Percentiles rank a stretch among this genome's conserved stretches.
phyloP scores from a whole-genome alignment of 2,329 filamentous ascomycete genomes.

The Trichoderma asperellum region DNA sequence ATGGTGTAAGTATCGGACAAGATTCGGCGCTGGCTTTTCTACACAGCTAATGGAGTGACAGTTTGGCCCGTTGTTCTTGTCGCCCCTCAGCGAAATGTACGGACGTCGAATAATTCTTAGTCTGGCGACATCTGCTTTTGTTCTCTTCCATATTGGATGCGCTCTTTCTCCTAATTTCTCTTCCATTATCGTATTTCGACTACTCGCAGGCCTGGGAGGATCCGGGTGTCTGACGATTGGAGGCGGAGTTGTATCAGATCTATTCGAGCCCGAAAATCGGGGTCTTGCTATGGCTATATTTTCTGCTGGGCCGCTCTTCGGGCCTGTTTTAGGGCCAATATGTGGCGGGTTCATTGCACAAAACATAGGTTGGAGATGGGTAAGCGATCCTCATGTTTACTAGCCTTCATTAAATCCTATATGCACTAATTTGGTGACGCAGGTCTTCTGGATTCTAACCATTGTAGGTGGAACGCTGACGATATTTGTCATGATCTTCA shows the following conservation, averaged over 20 bases:
- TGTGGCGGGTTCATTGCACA: conserved; percentile 55
- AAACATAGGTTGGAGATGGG: conserved; percentile 57
- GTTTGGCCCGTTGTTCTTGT: conserved; percentile 58
- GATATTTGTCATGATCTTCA: conserved; percentile 36
- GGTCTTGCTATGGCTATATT: conserved; percentile 56
- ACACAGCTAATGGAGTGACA: neutral
- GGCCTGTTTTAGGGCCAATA: conserved; percentile 54
- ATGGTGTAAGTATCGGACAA: conserved; percentile 46
- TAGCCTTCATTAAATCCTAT: neutral
- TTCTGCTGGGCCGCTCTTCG: conserved; percentile 62
- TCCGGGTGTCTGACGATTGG: conserved; percentile 58
- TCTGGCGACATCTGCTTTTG: conserved; percentile 62
- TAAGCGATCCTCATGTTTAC: conserved; percentile 28
- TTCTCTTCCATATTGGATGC: conserved; percentile 66
- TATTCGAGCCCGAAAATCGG: conserved; percentile 53
- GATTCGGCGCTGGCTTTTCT: neutral
- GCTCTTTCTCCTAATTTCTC: conserved; percentile 60
- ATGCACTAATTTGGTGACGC: neutral
- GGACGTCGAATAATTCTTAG: conserved; percentile 62
- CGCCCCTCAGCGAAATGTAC: conserved; percentile 66
- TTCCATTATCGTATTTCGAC: conserved; percentile 62
- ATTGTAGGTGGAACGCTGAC: conserved; percentile 45
- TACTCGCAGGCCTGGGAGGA: conserved; percentile 62
- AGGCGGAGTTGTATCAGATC: conserved; percentile 58
- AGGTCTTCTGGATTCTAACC: conserved; percentile 48